These are phyloP conservation scores for Nemania diffusa DNA, from an alignment of 2,329 filamentous ascomycete genomes.

Conservation along the genomic window DNA sequence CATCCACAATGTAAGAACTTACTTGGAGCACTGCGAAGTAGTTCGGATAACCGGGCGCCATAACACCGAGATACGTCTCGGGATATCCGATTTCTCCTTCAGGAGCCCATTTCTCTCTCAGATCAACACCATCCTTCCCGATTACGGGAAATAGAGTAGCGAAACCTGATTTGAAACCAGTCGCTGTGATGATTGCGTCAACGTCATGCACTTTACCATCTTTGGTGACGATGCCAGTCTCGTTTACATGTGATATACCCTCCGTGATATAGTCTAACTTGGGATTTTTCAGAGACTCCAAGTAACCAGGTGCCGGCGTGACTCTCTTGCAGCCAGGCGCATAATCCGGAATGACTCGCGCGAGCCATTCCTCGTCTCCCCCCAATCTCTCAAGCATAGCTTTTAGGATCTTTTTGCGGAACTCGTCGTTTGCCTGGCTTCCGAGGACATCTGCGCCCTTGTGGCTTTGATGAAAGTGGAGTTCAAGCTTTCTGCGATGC, in stretches of 20 bases:
- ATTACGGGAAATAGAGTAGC: conserved; percentile 70
- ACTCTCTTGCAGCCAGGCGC: conserved; percentile 72
- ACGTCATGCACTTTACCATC: conserved; percentile 68
- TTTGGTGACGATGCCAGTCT: conserved; percentile 67
- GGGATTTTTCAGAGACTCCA: conserved; percentile 69
- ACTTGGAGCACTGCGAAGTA: neutral
- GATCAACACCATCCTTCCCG: conserved; percentile 60
- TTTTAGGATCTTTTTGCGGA: neutral
- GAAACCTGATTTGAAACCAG: conserved; percentile 70
- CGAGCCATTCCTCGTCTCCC: neutral
- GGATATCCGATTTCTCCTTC: conserved; percentile 65
- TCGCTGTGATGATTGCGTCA: conserved; percentile 75
- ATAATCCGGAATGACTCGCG: conserved; percentile 61
- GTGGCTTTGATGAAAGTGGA: conserved; percentile 67
- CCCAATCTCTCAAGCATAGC: conserved; percentile 62
- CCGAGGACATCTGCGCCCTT: conserved; percentile 57
- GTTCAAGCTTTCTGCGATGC: conserved; percentile 66
- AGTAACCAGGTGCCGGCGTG: conserved; percentile 74
- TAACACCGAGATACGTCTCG: conserved; percentile 73
- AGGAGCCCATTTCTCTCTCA: conserved; percentile 65
- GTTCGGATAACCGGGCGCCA: conserved; percentile 74
- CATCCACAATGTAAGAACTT: neutral
- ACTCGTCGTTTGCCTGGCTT: conserved; percentile 57
- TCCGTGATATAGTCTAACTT: conserved; percentile 71
- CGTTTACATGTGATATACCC: conserved; percentile 67